phyloP scores from a whole-genome alignment of 129 eudicot genomes.

The Flaveria linearis region DNA sequence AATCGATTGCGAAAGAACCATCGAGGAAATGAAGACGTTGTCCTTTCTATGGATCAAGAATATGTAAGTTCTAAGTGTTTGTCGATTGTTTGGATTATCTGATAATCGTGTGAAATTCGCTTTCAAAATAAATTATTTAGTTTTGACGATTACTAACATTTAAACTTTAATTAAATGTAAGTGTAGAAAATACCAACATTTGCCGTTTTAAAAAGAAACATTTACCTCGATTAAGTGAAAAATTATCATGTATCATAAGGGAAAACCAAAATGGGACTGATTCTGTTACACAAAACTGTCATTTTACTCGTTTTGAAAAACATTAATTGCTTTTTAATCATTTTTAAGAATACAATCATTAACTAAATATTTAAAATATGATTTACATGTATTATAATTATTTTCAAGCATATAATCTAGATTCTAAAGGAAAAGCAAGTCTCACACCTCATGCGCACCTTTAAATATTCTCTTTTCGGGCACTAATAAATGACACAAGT shows the following conservation, averaged over 20 bases:
- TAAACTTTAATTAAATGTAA: too few species aligned
- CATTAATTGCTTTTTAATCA: background rate
- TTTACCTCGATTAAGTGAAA: too few species aligned
- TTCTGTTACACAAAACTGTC: background rate
- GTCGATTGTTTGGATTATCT: too few species aligned
- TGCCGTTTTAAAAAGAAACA: too few species aligned
- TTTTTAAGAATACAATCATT: background rate
- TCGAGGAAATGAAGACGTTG: too few species aligned
- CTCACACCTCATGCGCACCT: slow-evolving; percentile 57
- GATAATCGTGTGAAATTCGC: too few species aligned
- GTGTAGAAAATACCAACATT: too few species aligned
- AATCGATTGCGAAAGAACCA: too few species aligned
- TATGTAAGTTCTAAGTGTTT: too few species aligned
- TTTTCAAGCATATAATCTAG: slow-evolving; percentile 24
- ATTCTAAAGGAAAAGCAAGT: slow-evolving; percentile 47
- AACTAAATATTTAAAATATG: slow-evolving; percentile 1
- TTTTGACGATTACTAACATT: too few species aligned
- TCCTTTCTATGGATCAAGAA: too few species aligned
- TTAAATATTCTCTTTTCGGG: slow-evolving; percentile 60
- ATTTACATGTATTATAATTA: slow-evolving; percentile 5
- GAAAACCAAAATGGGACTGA: background rate
- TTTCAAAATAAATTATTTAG: too few species aligned
- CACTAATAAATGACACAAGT: slow-evolving; percentile 49
- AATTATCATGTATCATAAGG: background rate
- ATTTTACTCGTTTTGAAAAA: background rate